Base-by-base conservation (phyloP, 1,284 basidiomycete species). In the Irpex lacteus region DNA sequence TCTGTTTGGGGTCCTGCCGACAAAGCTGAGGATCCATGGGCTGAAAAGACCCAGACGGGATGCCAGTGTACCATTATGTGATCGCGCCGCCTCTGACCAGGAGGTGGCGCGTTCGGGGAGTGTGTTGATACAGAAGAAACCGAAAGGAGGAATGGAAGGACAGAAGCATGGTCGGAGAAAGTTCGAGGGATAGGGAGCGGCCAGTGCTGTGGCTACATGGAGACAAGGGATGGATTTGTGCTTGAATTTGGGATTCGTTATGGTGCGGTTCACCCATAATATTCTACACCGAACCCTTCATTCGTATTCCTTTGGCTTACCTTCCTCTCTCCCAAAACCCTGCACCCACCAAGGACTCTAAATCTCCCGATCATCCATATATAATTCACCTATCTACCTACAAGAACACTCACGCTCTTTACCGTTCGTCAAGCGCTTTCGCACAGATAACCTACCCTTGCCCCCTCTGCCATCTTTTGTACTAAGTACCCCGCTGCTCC, bases 1-100 rank as follows among this genome's bases (percentile, higher is more conserved):
- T 94, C 90, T 32, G 91, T 97, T 1, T 98, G 96, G 96, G 96
- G 96, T n/a, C 90, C 92, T 18, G 86, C 95, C 37, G 87, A 85
- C 73, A 96, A 94, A 78, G 85, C 85, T 67, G 92, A 96, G 74
- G 94, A 96, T 74, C 95, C 95, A 58, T 96, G 94, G 75, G 92
- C 91, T 63, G 90, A 91, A 66, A 89, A 84, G 68, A 81, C 38
- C 21, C 11, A 83, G n/a, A 78, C 83, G 69, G 86, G 88, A 52
- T 89, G 89, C 65, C 68, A 71, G 59, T 73, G 72, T 61, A 64
- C 68, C 40, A 66, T 72, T 57, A 71, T 72, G 70, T 73, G 65
- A 70, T 63, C 52, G 32, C 54, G 54, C 21, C n/a, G 9, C 9
- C 50, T 18, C 54, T 19, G 19, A 1, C 11, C 4, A 53, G 54